Percentiles rank a stretch among this genome's conserved stretches.
phyloP scores from a whole-genome alignment of 164 flowering plant species.

The Nymphaea thermarum region DNA sequence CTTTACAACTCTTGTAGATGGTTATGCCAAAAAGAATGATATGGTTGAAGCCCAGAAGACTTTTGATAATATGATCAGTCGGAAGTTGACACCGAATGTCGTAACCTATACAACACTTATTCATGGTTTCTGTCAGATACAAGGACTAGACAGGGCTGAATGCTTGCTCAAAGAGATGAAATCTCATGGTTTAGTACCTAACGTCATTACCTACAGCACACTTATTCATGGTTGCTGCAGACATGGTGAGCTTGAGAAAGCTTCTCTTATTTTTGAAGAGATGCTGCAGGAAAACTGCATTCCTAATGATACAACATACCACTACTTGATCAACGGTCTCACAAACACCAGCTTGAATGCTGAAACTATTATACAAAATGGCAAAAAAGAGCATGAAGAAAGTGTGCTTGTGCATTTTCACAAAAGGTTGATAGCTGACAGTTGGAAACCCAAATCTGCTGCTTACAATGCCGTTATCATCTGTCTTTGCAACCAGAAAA shows the following conservation, averaged over 20 bases:
- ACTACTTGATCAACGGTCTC: conserved; percentile 50
- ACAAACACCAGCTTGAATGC: conserved; percentile 12
- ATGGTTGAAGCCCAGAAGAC: conserved; percentile 35
- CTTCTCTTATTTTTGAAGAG: conserved; percentile 45
- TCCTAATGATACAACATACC: conserved; percentile 59
- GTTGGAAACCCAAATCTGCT: conserved; percentile 36
- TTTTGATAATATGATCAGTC: conserved; percentile 37
- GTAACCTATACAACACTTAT: conserved; percentile 71
- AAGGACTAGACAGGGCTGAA: conserved; percentile 38
- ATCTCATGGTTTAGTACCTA: conserved; percentile 40
- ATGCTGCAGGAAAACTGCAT: conserved; percentile 56
- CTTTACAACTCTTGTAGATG: conserved; percentile 67
- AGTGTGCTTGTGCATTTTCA: conserved; percentile 31
- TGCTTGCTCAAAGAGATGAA: conserved; percentile 42
- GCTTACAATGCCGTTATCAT: conserved; percentile 44
- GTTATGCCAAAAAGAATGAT: conserved; percentile 55
- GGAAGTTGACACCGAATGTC: conserved; percentile 51
- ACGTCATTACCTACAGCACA: conserved; percentile 67
- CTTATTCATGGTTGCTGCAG: conserved; percentile 56
- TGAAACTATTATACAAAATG: conserved; percentile 10
- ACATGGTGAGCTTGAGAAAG: conserved; percentile 44
- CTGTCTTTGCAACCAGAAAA: conserved; percentile 52
- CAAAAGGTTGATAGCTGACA: conserved; percentile 41
- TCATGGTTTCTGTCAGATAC: conserved; percentile 53
- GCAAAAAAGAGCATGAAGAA: conserved; percentile 13